Base-by-base conservation (phyloP, 306 rosid species). In the Lathyrus sativus region DNA sequence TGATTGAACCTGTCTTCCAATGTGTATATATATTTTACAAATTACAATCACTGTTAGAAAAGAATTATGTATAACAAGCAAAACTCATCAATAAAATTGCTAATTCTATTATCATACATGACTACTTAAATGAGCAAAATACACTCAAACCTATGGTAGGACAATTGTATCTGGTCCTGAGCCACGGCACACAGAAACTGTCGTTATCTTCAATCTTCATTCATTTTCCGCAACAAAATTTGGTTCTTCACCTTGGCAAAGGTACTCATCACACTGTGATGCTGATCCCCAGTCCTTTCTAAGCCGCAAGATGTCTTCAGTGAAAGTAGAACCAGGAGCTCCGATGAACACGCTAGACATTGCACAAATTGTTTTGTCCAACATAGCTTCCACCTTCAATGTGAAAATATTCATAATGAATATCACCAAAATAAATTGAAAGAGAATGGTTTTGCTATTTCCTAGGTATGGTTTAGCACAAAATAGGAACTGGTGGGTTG, bases 281-380 rank as follows among this genome's bases (percentile, higher is more conserved):
- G 91, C 89, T 0, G 97, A 82, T 57, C 84, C 90, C 98, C 98
- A 93, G 71, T 75, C 98, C 83, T 82, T 90, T 67, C 98, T 81
- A 14, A 93, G 85, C 74, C 98, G 87, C 76, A 90, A 75, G 65
- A 93, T 93, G 81, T 93, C 98, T 77, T 88, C 97, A 0, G 98
- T 93, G 85, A 93, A 93, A 62, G 98, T 90, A 48, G 98, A 90
- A 69, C 97, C 98, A 22, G 98, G 75, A 35, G 98, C 96, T 72
- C 98, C 98, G 6, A 93, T 84, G 81, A 93, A 93, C 35, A 87
- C 95, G 9, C 80, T 86, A 14, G 98, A 83, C 97, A 93, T 74
- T 58, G 96, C 98, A 71, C 96, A 86, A 73, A 93, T 88, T n/a
- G 98, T 93, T 82, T 93, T 93, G 82, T 93, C 98, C 71, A 93